A percentile compares a stretch with the other conserved stretches of the same genome.
phyloP scores from a whole-genome alignment of 208 protist genomes.

The Trypanosoma brucei region DNA sequence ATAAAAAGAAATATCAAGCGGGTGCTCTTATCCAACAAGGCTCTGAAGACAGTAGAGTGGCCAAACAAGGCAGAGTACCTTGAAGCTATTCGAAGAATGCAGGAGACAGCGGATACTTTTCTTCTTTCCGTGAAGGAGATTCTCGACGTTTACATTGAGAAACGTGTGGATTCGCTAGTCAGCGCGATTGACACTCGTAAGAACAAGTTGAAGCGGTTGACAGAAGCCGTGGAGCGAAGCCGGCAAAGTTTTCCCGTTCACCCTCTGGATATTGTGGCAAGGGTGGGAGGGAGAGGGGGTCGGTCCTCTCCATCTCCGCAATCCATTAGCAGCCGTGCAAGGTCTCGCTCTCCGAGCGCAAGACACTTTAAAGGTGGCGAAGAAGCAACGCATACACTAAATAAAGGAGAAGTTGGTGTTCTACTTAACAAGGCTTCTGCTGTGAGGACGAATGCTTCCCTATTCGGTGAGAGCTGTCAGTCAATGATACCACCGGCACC shows the following conservation, averaged over 20 bases:
- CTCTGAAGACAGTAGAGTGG: conserved; percentile 72
- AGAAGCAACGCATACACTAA: conserved; percentile 35
- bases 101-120: conserved; percentile 35
- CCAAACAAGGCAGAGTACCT: conserved; percentile 62
- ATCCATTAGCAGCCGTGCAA: background rate
- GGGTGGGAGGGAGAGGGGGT: background rate
- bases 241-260: conserved; percentile 27
- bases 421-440: conserved; percentile 27
- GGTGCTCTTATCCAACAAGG: conserved; percentile 67
- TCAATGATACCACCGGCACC: conserved; percentile 13
- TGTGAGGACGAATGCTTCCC: conserved; percentile 29
- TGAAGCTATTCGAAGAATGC: conserved; percentile 57
- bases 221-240: conserved; percentile 65
- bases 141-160: conserved; percentile 63
- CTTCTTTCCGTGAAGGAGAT: conserved; percentile 44
- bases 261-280: background rate
- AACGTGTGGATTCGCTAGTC: conserved; percentile 67
- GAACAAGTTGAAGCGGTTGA: conserved; percentile 63
- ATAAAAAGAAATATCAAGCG: conserved; percentile 47
- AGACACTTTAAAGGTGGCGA: conserved; percentile 62
- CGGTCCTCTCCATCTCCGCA: background rate
- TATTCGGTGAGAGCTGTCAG: conserved; percentile 41
- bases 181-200: conserved; percentile 64
- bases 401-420: conserved; percentile 43
- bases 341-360: conserved; percentile 33